Base-by-base conservation (phyloP, 306 rosid species). In the Boehmeria nivea region DNA sequence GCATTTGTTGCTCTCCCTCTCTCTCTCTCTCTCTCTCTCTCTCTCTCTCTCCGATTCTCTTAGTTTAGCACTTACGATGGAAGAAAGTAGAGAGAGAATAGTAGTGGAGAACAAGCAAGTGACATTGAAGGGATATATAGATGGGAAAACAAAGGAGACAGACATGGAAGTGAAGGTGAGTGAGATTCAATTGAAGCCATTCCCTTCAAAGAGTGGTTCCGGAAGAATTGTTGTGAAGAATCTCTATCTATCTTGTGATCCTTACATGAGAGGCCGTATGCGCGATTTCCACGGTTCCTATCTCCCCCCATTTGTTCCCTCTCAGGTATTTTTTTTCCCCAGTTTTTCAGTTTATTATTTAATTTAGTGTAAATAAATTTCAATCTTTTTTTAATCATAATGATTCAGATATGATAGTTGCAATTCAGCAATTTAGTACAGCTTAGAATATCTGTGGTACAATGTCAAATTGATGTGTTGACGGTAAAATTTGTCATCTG, bases 211-310 rank as follows among this genome's bases (percentile, higher is more conserved):
- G 42, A 72, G 1, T 3, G 10, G 16, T 51, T 8, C 12, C 6
- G 21, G 37, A 4, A 0, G 72, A 4, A 70, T 74, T 2, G 77
- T 74, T 8, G 81, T 78, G 18, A 74, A 74, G 67, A 78, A 78
- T 67, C 81, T 74, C 25, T 78, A 71, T 63, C 78, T 78, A 39
- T 78, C 84, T 42, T 74, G 84, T 37, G 84, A 78, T 20, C 81
- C 84, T 51, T 78, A 63, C 33, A 71, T 78, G 81, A 65, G 84
- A 38, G 84, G 84, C 19, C 84, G 81, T 64, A 78, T 78, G 84
- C 75, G 78, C 12, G 70, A 78, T 57, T 71, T 54, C 21, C 63
- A 28, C 42, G 84, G 38, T 19, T 78, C 84, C 12, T 71, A 78
- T 13, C 4, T 78, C 33, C 75, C 72, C 26, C 68, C 81, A 19